These are phyloP conservation scores for Acanthamoeba triangularis DNA, from an alignment of 208 protist genomes.

Conservation along the genomic window DNA sequence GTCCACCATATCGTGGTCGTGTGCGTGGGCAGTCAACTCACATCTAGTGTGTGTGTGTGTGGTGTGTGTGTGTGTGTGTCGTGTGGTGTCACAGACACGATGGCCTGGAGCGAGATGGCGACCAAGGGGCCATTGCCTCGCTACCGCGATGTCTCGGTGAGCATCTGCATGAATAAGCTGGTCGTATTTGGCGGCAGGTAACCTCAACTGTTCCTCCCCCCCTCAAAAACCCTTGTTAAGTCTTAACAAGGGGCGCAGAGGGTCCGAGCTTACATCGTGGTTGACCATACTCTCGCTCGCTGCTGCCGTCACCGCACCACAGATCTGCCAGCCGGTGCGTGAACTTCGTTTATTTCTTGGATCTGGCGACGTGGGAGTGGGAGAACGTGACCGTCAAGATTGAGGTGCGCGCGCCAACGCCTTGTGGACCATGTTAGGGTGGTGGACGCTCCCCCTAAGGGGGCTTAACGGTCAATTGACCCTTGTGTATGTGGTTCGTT, in stretches of 20 bases:
- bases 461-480: not conserved
- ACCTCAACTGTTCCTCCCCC: not conserved
- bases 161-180: constrained; percentile 36
- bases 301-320: not conserved
- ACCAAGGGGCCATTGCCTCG: constrained; percentile 37
- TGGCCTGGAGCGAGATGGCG: constrained; percentile 8
- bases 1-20: not conserved
- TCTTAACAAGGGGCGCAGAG: not conserved
- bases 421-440: not conserved
- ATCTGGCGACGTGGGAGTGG: constrained; percentile 57
- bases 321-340: constrained; percentile 36
- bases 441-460: too few relatives aligned
- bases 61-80: too few relatives aligned
- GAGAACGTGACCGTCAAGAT: constrained; percentile 33
- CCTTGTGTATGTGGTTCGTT: not conserved
- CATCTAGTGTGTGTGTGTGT: too few relatives aligned
- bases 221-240: not conserved
- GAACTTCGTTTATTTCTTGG: constrained; percentile 42
- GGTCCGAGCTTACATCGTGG: not conserved
- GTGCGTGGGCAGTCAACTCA: too few relatives aligned
- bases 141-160: constrained; percentile 58
- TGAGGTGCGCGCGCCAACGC: not conserved
- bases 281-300: not conserved
- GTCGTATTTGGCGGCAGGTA: constrained; percentile 60
- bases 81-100: constrained; percentile 12